Percentiles rank a stretch among this genome's conserved stretches.
Conservation (phyloP, 495 filamentous ascomycete species). For the Mycothermus thermophilus region DNA sequence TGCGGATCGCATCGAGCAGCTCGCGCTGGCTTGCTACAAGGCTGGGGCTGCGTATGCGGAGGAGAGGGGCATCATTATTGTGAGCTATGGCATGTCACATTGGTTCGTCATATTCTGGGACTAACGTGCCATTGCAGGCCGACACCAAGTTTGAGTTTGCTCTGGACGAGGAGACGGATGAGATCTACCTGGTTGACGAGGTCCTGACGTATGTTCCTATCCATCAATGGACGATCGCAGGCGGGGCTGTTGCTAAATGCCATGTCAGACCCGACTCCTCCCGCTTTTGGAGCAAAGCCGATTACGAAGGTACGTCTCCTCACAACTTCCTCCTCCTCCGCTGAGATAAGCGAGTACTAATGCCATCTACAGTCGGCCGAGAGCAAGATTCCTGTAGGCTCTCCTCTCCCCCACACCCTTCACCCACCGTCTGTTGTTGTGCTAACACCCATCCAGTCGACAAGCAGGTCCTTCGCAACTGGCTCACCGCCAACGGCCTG, state of each 20-base stretch:
- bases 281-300: slow-evolving; percentile 73
- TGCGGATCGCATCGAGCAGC: slow-evolving; percentile 57
- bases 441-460: slow-evolving; percentile 41
- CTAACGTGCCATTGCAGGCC: too few relatives aligned
- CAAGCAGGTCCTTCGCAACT: slow-evolving; percentile 84
- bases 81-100: background rate
- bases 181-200: slow-evolving; percentile 81
- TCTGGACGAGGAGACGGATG: slow-evolving; percentile 58
- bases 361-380: slow-evolving; percentile 35
- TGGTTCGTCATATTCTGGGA: too few relatives aligned
- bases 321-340: too few relatives aligned
- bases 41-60: slow-evolving; percentile 60
- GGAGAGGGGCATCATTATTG: slow-evolving; percentile 71
- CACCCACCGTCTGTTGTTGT: too few relatives aligned
- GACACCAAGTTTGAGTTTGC: slow-evolving; percentile 45
- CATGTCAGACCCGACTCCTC: slow-evolving; percentile 52
- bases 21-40: slow-evolving; percentile 61
- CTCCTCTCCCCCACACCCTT: background rate
- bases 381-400: slow-evolving; percentile 36
- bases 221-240: background rate
- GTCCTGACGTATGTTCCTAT: slow-evolving; percentile 47
- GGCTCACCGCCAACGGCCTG: slow-evolving; percentile 57
- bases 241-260: too few relatives aligned
- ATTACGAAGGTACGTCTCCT: slow-evolving; percentile 36
- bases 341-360: background rate